These are phyloP conservation scores for Claviceps maximensis DNA, from an alignment of 2,329 filamentous ascomycete species.

Conservation along the genomic window DNA sequence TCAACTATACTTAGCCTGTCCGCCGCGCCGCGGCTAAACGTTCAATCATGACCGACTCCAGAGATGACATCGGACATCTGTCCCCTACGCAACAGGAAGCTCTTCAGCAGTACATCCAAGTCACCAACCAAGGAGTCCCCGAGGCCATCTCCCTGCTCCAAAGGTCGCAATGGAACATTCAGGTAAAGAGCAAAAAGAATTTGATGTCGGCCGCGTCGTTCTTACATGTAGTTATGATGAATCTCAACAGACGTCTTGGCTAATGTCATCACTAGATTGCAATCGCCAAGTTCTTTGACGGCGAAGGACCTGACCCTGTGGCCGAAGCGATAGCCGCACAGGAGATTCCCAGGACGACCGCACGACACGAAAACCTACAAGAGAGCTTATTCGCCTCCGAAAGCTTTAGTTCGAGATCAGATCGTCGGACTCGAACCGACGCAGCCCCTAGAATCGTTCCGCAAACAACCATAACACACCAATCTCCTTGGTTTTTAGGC, in stretches of 20 bases:
- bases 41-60: conserved; percentile 20
- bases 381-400: conserved; percentile 35
- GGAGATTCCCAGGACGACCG: conserved; percentile 46
- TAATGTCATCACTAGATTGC: conserved; percentile 52
- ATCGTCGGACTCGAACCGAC: conserved; percentile 31
- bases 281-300: conserved; percentile 95
- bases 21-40: neutral
- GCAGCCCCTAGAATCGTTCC: conserved; percentile 78
- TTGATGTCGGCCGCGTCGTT: too few relatives aligned
- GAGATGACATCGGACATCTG: conserved; percentile 51
- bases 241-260: neutral
- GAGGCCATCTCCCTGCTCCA: conserved; percentile 68
- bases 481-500: conserved; percentile 62
- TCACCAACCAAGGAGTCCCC: conserved; percentile 70
- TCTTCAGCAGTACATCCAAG: conserved; percentile 74
- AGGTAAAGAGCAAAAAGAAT: conserved; percentile 40
- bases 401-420: conserved; percentile 10
- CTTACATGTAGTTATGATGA: neutral
- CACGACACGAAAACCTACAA: conserved; percentile 62
- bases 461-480: conserved; percentile 53
- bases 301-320: conserved; percentile 71
- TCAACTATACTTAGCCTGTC: neutral
- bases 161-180: conserved; percentile 91
- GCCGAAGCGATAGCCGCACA: conserved; percentile 60
- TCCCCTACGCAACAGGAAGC: conserved; percentile 67